Base-by-base conservation (phyloP, 345 rosid genomes). In the Noccaea caerulescens region DNA sequence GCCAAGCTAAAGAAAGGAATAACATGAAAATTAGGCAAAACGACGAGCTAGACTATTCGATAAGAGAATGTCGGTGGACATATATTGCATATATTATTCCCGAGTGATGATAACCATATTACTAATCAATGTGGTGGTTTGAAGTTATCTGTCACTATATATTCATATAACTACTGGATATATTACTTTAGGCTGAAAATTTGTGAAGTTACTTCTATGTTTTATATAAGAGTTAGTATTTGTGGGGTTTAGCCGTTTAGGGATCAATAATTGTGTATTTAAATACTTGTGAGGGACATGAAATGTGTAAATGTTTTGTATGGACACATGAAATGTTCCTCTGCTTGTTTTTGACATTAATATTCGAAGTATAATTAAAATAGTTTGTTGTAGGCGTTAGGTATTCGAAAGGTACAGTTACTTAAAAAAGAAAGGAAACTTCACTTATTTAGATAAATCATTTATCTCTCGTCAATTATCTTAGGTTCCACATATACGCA, bases 231-330 rank as follows among this genome's bases (percentile, higher is more conserved):
- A 50, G 46, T 34, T 7, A 37, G 58, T 45, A 33, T 39, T 12
- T 45, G 76, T 72, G 47, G 69, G 61, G 23, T 20, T 20, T 20
- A 20, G 23, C 23, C 23, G 51, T 64, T 64, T 64, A 46, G 52
- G 43, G 49, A 1, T 68, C 73, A 67, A 52, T 68, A 61, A 68
- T 59, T 33, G 56, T 52, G 57, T 44, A 46, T 60, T 5, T 51
- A 42, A 59, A 33, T 45, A 33, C 3, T 55, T 44, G 55, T 37
- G 20, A 60, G 39, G 45, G 74, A 75, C 79, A 75, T 60, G 63
- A 20, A 75, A 36, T 75, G 69, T 62, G 79, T 45, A 45, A 45
- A 46, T 75, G 70, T 68, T 68, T 53, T 75, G 64, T 68, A 36
- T 33, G 25, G 38, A 44, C 70, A 68, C 74, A 68, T 75, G 79